A percentile compares a stretch with the other conserved stretches of the same genome.
Conservation (phyloP, 1,139 yeast genomes). For the Zygoascus hellenicus region DNA sequence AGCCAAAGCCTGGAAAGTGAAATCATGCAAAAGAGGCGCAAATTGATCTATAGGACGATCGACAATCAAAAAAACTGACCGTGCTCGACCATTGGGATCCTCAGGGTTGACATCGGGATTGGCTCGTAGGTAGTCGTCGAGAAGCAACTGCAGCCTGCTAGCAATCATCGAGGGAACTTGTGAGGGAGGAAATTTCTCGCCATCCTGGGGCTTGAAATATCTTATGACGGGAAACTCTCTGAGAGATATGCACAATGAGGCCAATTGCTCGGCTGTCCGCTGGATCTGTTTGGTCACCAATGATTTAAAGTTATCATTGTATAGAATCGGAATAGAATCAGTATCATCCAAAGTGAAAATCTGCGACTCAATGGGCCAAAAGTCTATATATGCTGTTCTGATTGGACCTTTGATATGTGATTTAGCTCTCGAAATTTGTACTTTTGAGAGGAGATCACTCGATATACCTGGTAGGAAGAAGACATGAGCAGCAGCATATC, state of each 20-base stretch:
- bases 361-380: conserved; percentile 45
- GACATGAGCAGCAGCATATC: conserved; percentile 54
- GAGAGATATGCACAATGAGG: conserved; percentile 66
- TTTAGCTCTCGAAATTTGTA: conserved; percentile 22
- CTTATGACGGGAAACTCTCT: conserved; percentile 89
- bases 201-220: conserved; percentile 40
- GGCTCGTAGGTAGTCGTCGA: conserved; percentile 69
- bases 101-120: conserved; percentile 57
- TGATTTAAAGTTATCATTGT: conserved; percentile 59
- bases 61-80: conserved; percentile 68
- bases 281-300: conserved; percentile 54
- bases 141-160: conserved; percentile 56
- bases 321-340: conserved; percentile 65
- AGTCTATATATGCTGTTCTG: conserved; percentile 33
- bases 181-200: conserved; percentile 42
- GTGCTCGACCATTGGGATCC: conserved; percentile 42
- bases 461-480: conserved; percentile 50
- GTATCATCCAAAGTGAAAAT: conserved; percentile 41
- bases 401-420: too few relatives aligned
- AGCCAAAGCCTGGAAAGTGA: conserved; percentile 91
- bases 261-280: conserved; percentile 55
- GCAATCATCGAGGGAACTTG: conserved; percentile 72
- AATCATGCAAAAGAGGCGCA: conserved; percentile 85
- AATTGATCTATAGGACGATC: conserved; percentile 81
- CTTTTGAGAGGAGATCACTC: conserved; percentile 19